These are phyloP conservation scores for Nicotiana benthamiana DNA, from an alignment of 257 asterid genomes.

Conservation along the genomic window DNA sequence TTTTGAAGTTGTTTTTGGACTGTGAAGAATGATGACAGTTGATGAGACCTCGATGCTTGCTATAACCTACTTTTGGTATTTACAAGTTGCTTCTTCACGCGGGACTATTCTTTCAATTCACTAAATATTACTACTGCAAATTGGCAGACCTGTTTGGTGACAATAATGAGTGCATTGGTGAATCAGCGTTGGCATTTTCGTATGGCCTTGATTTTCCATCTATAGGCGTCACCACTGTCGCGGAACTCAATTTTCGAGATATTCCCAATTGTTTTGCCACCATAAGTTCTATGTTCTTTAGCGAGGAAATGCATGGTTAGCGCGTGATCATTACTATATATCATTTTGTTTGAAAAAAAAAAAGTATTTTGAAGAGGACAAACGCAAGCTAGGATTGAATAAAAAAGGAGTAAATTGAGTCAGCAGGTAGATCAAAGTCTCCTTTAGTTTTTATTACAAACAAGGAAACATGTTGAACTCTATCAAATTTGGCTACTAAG, in stretches of 20 bases:
- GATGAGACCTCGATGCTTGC: neutral
- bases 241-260: neutral
- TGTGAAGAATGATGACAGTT: constrained; percentile 21
- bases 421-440: neutral
- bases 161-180: neutral
- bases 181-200: neutral
- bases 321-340: neutral
- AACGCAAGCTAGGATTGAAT: neutral
- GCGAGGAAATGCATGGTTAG: neutral
- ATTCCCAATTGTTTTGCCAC: neutral
- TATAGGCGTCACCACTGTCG: neutral
- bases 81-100: neutral
- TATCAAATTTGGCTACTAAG: no score
- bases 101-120: neutral
- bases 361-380: neutral
- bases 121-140: neutral
- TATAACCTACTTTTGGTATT: neutral
- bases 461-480: no score
- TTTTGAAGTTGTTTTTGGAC: constrained; percentile 5
- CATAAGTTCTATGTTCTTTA: neutral
- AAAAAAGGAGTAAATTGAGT: neutral
- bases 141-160: neutral
- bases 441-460: no score
- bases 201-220: neutral
- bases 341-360: neutral